Conservation (phyloP, 2,329 filamentous ascomycete species). For the Phaeosphaeriaceae sp. region DNA sequence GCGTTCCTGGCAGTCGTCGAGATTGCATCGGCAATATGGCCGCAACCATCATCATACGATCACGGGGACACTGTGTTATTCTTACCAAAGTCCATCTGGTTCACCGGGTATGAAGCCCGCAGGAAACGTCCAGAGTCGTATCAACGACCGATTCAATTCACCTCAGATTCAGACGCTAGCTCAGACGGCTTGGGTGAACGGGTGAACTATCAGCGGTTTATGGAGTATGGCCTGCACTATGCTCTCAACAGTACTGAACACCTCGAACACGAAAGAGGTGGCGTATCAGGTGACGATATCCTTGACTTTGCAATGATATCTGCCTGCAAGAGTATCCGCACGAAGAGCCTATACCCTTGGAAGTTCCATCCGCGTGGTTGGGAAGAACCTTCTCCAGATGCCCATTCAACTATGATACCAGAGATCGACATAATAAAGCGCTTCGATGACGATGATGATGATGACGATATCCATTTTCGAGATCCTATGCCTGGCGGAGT, state of each 20-base stretch:
- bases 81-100: slow-evolving; percentile 46
- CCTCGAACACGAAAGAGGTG: background rate
- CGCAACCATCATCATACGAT: slow-evolving; percentile 47
- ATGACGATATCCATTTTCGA: slow-evolving; percentile 62
- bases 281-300: slow-evolving; percentile 58
- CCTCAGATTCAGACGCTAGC: slow-evolving; percentile 27
- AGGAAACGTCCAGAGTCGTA: slow-evolving; percentile 39
- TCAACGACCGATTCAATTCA: slow-evolving; percentile 19
- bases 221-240: too few species aligned
- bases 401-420: slow-evolving; percentile 60
- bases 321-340: slow-evolving; percentile 69
- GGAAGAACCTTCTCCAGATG: slow-evolving; percentile 63
- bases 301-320: slow-evolving; percentile 59
- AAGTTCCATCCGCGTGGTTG: slow-evolving; percentile 72
- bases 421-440: slow-evolving; percentile 70
- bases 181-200: slow-evolving; percentile 13
- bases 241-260: too few species aligned
- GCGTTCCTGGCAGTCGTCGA: background rate
- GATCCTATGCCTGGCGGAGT: slow-evolving; percentile 69
- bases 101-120: slow-evolving; percentile 45
- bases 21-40: slow-evolving; percentile 51
- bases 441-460: slow-evolving; percentile 57
- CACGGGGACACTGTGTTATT: slow-evolving; percentile 51
- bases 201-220: too few species aligned
- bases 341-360: slow-evolving; percentile 77